Conservation (phyloP, 352 stramenopile species). For the Phytopythium litorale region DNA sequence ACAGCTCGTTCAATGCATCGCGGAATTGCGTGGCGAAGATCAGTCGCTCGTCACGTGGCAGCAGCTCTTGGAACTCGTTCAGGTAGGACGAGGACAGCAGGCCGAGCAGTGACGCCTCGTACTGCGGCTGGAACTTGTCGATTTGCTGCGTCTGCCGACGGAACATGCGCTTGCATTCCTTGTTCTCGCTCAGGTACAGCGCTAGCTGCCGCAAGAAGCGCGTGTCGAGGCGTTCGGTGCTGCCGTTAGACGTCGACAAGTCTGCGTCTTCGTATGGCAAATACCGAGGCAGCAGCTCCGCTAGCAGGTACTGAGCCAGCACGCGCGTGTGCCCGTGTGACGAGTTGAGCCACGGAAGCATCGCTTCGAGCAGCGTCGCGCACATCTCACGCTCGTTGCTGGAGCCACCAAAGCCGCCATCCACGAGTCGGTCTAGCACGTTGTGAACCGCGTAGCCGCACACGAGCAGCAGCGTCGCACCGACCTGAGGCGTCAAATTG, state of each 20-base stretch:
- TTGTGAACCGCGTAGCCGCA: slow-evolving; percentile 30
- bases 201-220: slow-evolving; percentile 49
- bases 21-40: slow-evolving; percentile 60
- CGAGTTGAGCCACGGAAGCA: slow-evolving; percentile 75
- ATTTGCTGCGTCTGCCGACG: slow-evolving; percentile 67
- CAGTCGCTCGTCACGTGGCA: slow-evolving; percentile 53
- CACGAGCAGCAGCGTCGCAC: slow-evolving; percentile 60
- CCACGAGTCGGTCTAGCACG: slow-evolving; percentile 21
- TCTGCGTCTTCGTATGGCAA: slow-evolving; percentile 15
- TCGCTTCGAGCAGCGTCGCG: slow-evolving; percentile 32
- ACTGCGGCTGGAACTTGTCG: slow-evolving; percentile 52
- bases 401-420: slow-evolving; percentile 5
- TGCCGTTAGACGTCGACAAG: not conserved
- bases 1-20: slow-evolving; percentile 56
- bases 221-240: slow-evolving; percentile 18
- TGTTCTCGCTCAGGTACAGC: slow-evolving; percentile 74
- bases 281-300: slow-evolving; percentile 59
- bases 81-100: slow-evolving; percentile 54
- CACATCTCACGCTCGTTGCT: slow-evolving; percentile 22
- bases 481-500: slow-evolving; percentile 73
- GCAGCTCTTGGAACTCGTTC: slow-evolving; percentile 76
- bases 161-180: slow-evolving; percentile 81
- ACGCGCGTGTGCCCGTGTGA: slow-evolving; percentile 82
- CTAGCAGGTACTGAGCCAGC: slow-evolving; percentile 68
- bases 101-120: slow-evolving; percentile 69